Percentiles rank a stretch among this genome's conserved stretches.
Evolutionary conservation across 1,139 yeast species (phyloP).

Genomic region (Saccharomyces pastorianus): DNA sequence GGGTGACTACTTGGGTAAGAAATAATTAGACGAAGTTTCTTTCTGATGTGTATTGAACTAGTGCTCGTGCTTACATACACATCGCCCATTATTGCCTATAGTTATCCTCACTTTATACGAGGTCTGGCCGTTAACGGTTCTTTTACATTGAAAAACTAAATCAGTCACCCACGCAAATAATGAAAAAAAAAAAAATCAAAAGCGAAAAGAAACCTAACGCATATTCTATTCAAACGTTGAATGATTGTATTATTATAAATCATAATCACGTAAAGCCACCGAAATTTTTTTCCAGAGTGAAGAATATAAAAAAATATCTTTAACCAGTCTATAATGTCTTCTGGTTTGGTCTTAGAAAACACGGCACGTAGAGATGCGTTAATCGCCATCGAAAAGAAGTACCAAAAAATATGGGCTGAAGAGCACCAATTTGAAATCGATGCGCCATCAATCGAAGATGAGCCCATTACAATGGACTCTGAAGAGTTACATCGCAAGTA

Average conservation of each 20-base stretch:
- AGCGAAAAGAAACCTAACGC: background rate
- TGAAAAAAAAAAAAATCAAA: background rate
- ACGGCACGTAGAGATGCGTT: constrained; percentile 92
- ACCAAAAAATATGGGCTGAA: constrained; percentile 80
- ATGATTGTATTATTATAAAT: background rate
- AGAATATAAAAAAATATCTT: background rate
- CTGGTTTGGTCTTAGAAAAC: constrained; percentile 35
- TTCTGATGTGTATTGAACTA: background rate
- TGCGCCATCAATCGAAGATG: constrained; percentile 73
- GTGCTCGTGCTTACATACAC: background rate
- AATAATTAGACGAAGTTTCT: background rate
- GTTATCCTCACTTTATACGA: background rate
- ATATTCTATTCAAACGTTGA: background rate
- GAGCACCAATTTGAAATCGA: constrained; percentile 78
- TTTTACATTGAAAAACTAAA: background rate
- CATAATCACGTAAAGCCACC: background rate
- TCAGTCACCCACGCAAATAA: background rate
- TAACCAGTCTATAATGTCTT: background rate
- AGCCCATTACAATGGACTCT: constrained; percentile 43
- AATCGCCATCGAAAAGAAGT: constrained; percentile 81
- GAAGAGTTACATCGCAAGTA: constrained; percentile 69
- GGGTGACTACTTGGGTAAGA: background rate
- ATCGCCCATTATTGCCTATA: background rate
- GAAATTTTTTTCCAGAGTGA: background rate
- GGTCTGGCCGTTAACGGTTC: background rate